Evolutionary conservation across 2,329 filamentous ascomycete genomes (phyloP), one percentile per base, ranked within the genome.

Genomic region (Metarhizium guizhouense): DNA sequence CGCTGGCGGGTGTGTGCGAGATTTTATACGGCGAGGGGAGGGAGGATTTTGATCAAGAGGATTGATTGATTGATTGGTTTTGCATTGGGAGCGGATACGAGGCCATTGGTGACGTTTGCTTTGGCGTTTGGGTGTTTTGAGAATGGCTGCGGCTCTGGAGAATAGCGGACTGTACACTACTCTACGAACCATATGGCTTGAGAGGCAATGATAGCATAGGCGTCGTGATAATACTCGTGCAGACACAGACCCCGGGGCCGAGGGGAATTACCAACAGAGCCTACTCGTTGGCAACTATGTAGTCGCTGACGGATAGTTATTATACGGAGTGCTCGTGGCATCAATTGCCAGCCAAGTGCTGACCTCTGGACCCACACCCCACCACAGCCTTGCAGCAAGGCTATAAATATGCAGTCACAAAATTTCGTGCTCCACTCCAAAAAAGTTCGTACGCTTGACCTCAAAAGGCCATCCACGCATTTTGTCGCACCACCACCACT

Each of bases 1-100:
- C 94, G 7, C 81, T 97, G 61, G 92, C 91, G 10, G 94, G 93
- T 0, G 93, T 97, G 2, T 97, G 93, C 67, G 92, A 99, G 74
- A 85, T 99, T 38, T 69, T 99, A 25, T 99, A 97, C 70, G 92
- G 90, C 0, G 80, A 82, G 68, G 74, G 65, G 59, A 73, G 62
- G 56, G 70, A 68, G 16, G 63, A 43, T 3, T 30, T 2, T 7
- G 56, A 55, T 5, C 36, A 34, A 29, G 32, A 43, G n/a, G 34
- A 45, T 30, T 55, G 42, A 32, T 25, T 25, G 25, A 25, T 25
- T 25, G 25, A 25, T 25, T 55, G 30, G 30, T 47, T 36, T 34
- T 34, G 20, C 32, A 11, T 34, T 11, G 49, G 49, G 30, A 30
- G n/a, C 16, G 42, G 16, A 6, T 43, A 6, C 1, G 40, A 43